Base-by-base conservation (phyloP, 1,284 basidiomycete species). In the Nidula niveotomentosa region DNA sequence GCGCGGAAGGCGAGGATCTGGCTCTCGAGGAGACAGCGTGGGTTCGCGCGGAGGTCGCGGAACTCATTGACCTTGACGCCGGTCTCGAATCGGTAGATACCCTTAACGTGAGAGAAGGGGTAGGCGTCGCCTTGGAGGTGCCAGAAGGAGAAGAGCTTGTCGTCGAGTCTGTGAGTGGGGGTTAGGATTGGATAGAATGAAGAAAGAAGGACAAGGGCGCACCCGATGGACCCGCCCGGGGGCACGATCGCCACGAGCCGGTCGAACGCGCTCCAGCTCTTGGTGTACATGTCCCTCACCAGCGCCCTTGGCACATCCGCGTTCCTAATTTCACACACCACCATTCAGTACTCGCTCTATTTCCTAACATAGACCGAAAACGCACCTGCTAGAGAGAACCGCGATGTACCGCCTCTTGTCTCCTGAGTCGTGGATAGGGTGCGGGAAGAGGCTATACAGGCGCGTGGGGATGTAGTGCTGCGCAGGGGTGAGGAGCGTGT, bases 71-170 rank as follows among this genome's bases (percentile, higher is more conserved):
- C 90, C 66, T 91, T 90, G 65, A 91, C 80, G 7, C 91, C 91
- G 0, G 85, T 90, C 67, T 93, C 90, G 69, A 93, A 93, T 23
- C 91, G 84, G 69, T 84, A 90, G 62, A 93, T 90, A n/a, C 90
- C 91, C 65, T 92, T 91, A 58, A 91, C 86, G 58, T 86, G 86
- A 0, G 85, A 83, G 58, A 85, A 79, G 0, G 88, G 85, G 64
- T 81, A 85, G 52, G 79, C 79, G 62, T 93, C 91, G 17, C 83
- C 84, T 68, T 93, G 91, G 6, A 93, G 77, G 56, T 91, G 79
- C 88, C 90, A 93, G 76, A 91, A 92, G 56, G 86, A 88, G 70
- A 92, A 93, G 2, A 92, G 79, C 66, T 94, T 94, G 72, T 93
- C 90, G 63, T 94, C 91, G 51, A 93, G 83, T 7, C 91, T 92